These are phyloP conservation scores for Globisporangium recalcitrans DNA, from an alignment of 352 stramenopile genomes.

Conservation along the genomic window DNA sequence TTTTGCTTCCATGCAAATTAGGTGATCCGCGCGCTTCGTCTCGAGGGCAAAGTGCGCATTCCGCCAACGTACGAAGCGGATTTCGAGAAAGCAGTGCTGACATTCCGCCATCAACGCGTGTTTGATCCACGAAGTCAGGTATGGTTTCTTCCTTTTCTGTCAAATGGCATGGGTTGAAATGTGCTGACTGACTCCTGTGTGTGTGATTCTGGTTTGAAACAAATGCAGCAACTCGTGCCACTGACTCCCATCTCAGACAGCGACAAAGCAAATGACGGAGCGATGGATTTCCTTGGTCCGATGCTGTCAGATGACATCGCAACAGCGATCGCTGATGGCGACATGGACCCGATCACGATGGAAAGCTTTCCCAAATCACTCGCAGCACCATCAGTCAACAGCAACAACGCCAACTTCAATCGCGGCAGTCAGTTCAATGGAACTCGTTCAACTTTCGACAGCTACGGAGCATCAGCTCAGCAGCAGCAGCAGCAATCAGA, in stretches of 20 bases:
- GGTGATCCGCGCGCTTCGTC: conserved; percentile 52
- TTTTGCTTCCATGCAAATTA: conserved; percentile 9
- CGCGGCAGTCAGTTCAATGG: not conserved
- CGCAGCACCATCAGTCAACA: not conserved
- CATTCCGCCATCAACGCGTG: conserved; percentile 68
- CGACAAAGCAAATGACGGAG: conserved; percentile 21
- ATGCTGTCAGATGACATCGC: conserved; percentile 41
- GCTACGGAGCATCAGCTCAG: not conserved
- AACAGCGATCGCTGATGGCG: conserved; percentile 50
- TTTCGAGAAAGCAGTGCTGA: conserved; percentile 54
- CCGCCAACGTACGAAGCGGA: conserved; percentile 53
- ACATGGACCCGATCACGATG: conserved; percentile 72
- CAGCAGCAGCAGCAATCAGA: not conserved
- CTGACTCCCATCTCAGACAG: conserved; percentile 48
- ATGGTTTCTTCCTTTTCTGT: not conserved
- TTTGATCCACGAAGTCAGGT: conserved; percentile 58
- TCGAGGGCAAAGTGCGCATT: conserved; percentile 61
- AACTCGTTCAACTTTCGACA: not conserved
- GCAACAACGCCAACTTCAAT: not conserved
- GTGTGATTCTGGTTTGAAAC: not conserved
- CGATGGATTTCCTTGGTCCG: conserved; percentile 65
- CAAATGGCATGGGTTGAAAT: not conserved
- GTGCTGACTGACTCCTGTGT: not conserved
- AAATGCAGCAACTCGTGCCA: conserved; percentile 49
- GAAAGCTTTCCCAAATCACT: conserved; percentile 27